Conservation (phyloP, 163 green algal species). For the Scenedesmus sp. region DNA sequence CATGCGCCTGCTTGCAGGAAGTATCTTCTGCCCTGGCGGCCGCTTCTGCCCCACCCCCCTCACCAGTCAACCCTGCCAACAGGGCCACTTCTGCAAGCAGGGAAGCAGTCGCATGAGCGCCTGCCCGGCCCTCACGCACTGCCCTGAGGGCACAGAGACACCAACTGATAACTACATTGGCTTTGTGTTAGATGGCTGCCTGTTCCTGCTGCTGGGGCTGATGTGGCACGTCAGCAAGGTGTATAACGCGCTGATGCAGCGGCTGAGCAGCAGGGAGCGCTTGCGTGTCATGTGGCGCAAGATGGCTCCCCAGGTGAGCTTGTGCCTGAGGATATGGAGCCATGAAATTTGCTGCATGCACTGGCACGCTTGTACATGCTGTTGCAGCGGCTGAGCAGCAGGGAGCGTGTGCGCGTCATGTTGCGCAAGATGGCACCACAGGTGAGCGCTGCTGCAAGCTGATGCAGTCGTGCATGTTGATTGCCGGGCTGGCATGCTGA, state of each 20-base stretch:
- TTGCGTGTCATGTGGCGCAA: slow-evolving; percentile 60
- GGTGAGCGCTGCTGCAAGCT: background rate
- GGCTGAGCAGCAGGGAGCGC: slow-evolving; percentile 58
- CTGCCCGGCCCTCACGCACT: slow-evolving; percentile 69
- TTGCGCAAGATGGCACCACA: slow-evolving; percentile 48
- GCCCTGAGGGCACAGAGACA: slow-evolving; percentile 68
- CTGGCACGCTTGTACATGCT: background rate
- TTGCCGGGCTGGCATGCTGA: too few species aligned
- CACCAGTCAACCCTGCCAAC: slow-evolving; percentile 66
- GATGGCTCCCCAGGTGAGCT: slow-evolving; percentile 8
- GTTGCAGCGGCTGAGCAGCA: slow-evolving; percentile 54
- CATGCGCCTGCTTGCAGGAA: background rate
- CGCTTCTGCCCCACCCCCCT: slow-evolving; percentile 80
- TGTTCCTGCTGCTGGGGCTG: slow-evolving; percentile 66
- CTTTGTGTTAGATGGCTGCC: slow-evolving; percentile 55
- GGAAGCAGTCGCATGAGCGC: slow-evolving; percentile 40
- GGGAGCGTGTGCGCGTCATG: slow-evolving; percentile 61
- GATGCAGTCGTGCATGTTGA: too few species aligned
- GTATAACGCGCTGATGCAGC: slow-evolving; percentile 52
- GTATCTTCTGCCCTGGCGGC: slow-evolving; percentile 70
- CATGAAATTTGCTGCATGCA: too few species aligned
- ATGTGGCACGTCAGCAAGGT: slow-evolving; percentile 55
- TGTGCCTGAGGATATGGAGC: background rate
- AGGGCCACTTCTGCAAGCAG: slow-evolving; percentile 78
- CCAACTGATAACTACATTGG: slow-evolving; percentile 54